These are phyloP conservation scores for Blepharisma undulans DNA, from an alignment of 169 alveolate genomes.

Conservation along the genomic window DNA sequence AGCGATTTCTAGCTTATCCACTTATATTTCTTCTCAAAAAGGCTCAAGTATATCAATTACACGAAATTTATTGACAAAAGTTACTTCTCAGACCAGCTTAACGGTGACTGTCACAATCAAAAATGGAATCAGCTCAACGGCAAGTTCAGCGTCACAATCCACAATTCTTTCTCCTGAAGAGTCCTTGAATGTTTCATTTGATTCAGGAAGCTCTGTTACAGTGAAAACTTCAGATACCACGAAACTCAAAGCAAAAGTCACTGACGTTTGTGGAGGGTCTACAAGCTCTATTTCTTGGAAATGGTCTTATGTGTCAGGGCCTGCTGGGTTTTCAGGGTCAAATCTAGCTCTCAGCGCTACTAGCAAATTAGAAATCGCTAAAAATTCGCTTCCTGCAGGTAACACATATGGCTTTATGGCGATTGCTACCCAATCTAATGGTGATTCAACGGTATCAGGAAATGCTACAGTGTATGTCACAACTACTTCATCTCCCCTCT, in stretches of 20 bases:
- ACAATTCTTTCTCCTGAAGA: background rate
- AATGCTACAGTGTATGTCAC: background rate
- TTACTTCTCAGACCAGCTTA: background rate
- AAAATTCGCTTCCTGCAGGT: background rate
- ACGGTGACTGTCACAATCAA: background rate
- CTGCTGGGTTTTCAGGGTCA: background rate
- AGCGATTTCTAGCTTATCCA: background rate
- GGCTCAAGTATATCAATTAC: background rate
- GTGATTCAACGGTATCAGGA: background rate
- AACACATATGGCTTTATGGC: background rate
- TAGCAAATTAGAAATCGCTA: background rate
- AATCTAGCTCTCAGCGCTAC: background rate
- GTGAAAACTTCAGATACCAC: background rate
- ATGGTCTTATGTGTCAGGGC: background rate
- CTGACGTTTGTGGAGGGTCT: background rate
- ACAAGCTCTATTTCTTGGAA: background rate
- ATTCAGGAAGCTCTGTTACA: background rate
- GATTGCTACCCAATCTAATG: background rate
- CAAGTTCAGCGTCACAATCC: background rate
- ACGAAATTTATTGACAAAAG: background rate
- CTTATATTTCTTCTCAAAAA: background rate
- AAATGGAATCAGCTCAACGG: background rate
- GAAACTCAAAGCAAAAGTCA: background rate
- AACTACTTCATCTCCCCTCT: background rate
- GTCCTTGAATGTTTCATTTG: background rate